Percentiles rank a stretch among this genome's conserved stretches.
These are phyloP conservation scores for Agaricus subrufescens DNA, from an alignment of 768 basidiomycete species.

Conservation along the genomic window DNA sequence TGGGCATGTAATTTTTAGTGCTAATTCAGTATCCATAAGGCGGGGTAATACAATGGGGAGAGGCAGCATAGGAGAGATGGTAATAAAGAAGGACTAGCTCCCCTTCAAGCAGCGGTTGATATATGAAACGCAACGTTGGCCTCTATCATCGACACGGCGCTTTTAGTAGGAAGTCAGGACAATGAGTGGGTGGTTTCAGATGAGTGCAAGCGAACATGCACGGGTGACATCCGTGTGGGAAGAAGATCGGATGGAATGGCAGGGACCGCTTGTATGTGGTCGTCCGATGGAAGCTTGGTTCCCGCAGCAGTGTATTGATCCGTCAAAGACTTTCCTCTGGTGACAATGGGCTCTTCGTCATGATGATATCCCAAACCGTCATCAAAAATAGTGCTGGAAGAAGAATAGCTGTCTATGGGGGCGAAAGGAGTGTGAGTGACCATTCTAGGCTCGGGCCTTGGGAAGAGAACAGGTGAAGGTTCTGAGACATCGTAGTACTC, in stretches of 20 bases:
- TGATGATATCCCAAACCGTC: background rate
- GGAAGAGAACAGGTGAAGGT: constrained; percentile 19
- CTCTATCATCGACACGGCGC: background rate
- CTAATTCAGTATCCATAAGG: too few relatives aligned
- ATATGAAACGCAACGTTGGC: background rate
- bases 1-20: too few relatives aligned
- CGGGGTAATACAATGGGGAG: too few relatives aligned
- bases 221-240: background rate
- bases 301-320: constrained; percentile 1
- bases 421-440: background rate
- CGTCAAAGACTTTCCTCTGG: background rate
- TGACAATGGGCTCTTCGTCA: background rate
- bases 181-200: background rate
- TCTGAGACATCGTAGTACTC: constrained; percentile 10
- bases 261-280: background rate
- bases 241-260: background rate
- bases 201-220: background rate
- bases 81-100: background rate
- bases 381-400: background rate
- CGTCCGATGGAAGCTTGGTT: background rate
- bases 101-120: background rate
- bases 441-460: background rate
- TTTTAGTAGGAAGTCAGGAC: background rate
- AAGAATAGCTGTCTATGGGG: background rate
- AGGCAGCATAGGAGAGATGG: too few relatives aligned